These are phyloP conservation scores for Sphaerobolus stellatus DNA, from an alignment of 1,284 basidiomycete genomes.

Conservation along the genomic window DNA sequence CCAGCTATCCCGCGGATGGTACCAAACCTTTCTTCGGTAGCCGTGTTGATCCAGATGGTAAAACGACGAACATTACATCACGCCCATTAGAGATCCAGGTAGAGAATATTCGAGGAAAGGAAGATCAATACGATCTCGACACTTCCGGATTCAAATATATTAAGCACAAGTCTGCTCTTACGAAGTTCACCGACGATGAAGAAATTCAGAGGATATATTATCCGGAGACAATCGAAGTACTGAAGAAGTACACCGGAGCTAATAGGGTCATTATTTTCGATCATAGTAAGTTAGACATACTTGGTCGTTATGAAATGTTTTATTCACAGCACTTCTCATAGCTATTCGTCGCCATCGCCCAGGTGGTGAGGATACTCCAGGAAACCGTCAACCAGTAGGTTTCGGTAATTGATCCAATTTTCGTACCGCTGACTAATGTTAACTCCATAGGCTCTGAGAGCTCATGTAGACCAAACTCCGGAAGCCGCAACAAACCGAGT, in stretches of 20 bases:
- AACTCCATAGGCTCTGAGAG: not conserved
- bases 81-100: constrained; percentile 37
- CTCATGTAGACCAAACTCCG: not conserved
- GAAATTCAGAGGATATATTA: constrained; percentile 40
- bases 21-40: not conserved
- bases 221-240: constrained; percentile 42
- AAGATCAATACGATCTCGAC: constrained; percentile 42
- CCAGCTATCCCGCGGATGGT: not conserved
- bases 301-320: not conserved
- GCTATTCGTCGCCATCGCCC: constrained; percentile 44
- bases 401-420: not conserved
- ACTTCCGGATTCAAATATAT: constrained; percentile 44
- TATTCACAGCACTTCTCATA: constrained; percentile 15
- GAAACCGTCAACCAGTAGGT: constrained; percentile 46
- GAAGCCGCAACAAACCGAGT: not conserved
- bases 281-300: constrained; percentile 43
- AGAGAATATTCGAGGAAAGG: constrained; percentile 57
- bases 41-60: not conserved
- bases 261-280: constrained; percentile 45
- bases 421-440: not conserved
- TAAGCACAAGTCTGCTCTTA: constrained; percentile 35
- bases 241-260: constrained; percentile 43
- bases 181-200: constrained; percentile 43
- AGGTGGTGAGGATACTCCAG: constrained; percentile 36
- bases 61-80: not conserved